Evolutionary conservation across 179 eudicot species (phyloP), one percentile per base, ranked within the genome.

Genomic region (Corrigiola litoralis): DNA sequence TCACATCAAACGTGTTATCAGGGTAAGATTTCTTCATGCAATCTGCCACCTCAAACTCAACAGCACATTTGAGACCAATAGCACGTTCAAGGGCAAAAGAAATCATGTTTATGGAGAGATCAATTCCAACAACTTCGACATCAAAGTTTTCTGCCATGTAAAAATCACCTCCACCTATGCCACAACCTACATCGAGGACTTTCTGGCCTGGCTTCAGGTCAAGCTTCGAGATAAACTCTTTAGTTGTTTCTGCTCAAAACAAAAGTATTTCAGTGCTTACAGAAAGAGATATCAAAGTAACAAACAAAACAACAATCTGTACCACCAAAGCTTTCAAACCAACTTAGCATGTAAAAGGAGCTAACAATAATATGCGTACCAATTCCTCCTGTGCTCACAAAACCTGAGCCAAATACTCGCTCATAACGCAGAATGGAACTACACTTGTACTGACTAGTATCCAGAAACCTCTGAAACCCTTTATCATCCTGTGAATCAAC

Each of bases 1-100:
- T 87, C 41, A 94, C 94, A 77, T 94, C 97, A 71, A 94, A 94
- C 40, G 81, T 61, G 75, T 77, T 62, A 40, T 79, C 86, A 45
- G 97, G 91, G 74, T 94, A 94, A 24, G 76, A 70, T 82, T 87
- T 94, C 82, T 79, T 90, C 70, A 94, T 94, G 78, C 97, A 94
- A 68, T 94, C 99, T 48, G 94, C 91, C 72, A 94, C 99, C 78
- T 90, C 99, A 73, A 94, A 94, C 75, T 90, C 97, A 47, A 94
- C 95, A 51, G 95, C 76, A 57, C 86, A 87, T 38, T 77, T 81
- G 61, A 87, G 95, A 18, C 97, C 97, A 77, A 87, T 87, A 45
- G 99, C 90, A 49, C 87, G 92, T 70, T 94, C 97, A 67, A 90
- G 82, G 24, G 97, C 97, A 69, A 94, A 85, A 32, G 95, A 94